Base-by-base conservation (phyloP, 768 basidiomycete species). In the Trametopsis cervina region DNA sequence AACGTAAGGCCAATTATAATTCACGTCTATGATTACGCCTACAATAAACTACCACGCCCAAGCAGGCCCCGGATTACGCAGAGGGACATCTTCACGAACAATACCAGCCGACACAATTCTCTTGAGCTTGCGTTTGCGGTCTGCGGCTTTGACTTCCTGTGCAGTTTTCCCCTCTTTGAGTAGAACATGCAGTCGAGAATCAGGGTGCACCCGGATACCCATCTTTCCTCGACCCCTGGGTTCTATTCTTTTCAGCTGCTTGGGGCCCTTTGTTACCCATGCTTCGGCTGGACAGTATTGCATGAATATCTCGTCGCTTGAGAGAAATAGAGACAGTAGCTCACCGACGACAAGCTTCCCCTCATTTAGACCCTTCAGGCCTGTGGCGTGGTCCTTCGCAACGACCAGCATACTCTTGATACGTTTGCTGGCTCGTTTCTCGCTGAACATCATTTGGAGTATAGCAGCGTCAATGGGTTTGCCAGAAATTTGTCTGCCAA, bases 381-480 rank as follows among this genome's bases (percentile, higher is more conserved):
- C 7, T 23, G 68, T 69, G 0, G 94, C 95, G 57, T 94, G 87
- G 60, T 92, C 81, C 60, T 88, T 85, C 2, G 92, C 93, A 1
- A 87, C 79, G 11, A 80, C 81, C 39, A 98, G 75, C 78, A 91
- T 91, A 56, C 84, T 88, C 76, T 90, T 83, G 50, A 99, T 80
- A 51, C 90, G 82, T 40, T 72, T 75, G 54, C 89, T 84, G 12
- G 87, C 90, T 20, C 90, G 78, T 69, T 99, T 99, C 65, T 94
- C 86, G 54, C 87, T 90, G 66, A 96, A 97, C 63, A 87, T 79
- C 89, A 98, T 94, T 59, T 99, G 95, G 49, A 97, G 71, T 62
- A 99, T 95, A 27, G 95, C 95, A 56, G 85, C 81, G 68, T 97
- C 94, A 51, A 97, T 85, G 15, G 94, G 93, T 57, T 91, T 85